phyloP scores from a whole-genome alignment of 139 green algal genomes.

The Chlorella vulgaris region DNA sequence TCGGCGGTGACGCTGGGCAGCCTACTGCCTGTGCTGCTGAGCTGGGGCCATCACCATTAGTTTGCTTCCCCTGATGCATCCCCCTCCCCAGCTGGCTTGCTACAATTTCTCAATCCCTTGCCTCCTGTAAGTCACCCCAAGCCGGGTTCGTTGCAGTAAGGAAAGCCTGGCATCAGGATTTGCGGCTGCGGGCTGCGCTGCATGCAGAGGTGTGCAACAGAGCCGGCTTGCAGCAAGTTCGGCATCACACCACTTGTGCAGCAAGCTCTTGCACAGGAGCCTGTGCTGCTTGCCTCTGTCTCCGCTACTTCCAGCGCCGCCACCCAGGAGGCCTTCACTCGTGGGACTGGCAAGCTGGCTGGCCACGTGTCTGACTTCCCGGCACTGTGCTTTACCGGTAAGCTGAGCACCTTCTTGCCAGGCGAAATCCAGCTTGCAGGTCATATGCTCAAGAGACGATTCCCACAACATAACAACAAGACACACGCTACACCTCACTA shows the following conservation, averaged over 20 bases:
- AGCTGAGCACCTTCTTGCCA: neutral
- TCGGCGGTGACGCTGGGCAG: constrained; percentile 14
- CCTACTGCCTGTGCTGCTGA: constrained; percentile 26
- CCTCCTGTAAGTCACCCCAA: too few species aligned
- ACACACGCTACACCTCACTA: too few species aligned
- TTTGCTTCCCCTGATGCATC: too few species aligned
- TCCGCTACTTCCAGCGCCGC: neutral
- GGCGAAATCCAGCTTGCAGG: neutral
- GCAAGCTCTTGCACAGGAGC: neutral
- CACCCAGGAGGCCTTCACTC: neutral
- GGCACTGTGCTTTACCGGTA: neutral
- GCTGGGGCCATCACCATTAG: constrained; percentile 29
- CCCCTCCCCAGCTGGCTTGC: too few species aligned
- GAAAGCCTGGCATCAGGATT: too few species aligned
- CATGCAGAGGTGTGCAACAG: too few species aligned
- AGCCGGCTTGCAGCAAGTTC: too few species aligned
- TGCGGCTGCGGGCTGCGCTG: constrained; percentile 2
- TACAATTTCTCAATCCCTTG: too few species aligned
- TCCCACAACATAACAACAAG: too few species aligned
- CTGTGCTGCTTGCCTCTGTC: constrained; percentile 11
- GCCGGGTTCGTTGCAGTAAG: too few species aligned
- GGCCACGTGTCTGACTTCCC: constrained; percentile 17
- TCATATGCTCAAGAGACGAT: too few species aligned
- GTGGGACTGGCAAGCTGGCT: neutral
- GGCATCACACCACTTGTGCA: too few species aligned